Base-by-base conservation (phyloP, 371 early-diverging fungal genomes). In the Fennellomyces sp. region DNA sequence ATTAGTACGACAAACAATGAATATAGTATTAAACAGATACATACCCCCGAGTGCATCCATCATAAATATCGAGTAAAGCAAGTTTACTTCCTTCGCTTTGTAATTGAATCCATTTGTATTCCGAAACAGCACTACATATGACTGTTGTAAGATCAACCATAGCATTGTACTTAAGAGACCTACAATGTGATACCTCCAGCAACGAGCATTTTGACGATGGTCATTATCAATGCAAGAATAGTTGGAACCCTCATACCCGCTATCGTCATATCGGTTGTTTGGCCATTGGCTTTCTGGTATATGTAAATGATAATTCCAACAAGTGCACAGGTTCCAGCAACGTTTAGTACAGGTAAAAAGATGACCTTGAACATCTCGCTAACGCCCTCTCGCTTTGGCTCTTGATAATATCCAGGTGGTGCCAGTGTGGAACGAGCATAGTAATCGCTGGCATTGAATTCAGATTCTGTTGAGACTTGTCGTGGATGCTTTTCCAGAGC, bases 31-130 rank as follows among this genome's bases (percentile, higher is more conserved):
- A n/a, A n/a, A n/a, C n/a, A n/a, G 15, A 52, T 35, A 35, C 60
- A 36, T 25, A 65, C 65, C 65, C 65, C 15, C 65, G 60, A 28
- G 65, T 60, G 33, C 65, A 65, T 26, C 52, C 57, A 38, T 65
- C 65, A 33, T 65, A 65, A 5, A 60, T 30, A 52, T 65, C 65
- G 5, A 65, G 30, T 25, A 60, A n/a, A 12, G 56, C 38, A 10
- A 65, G 42, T 21, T 33, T 23, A 5, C 61, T 61, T 11, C 56
- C 58, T 30, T 50, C 52, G 7, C 47, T 36, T 23, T 65, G 61
- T 21, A 65, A 36, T 2, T 57, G 58, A 11, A 65, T 56, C 65
- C 65, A 65, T 35, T 65, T 65, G 30, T 60, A 60, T 47, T 65
- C 65, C 7, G 65, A 60, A 21, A 65, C 29, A 19, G 61, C 65